Conservation (phyloP, 2,329 filamentous ascomycete species). For the Trichoderma guizhouense region DNA sequence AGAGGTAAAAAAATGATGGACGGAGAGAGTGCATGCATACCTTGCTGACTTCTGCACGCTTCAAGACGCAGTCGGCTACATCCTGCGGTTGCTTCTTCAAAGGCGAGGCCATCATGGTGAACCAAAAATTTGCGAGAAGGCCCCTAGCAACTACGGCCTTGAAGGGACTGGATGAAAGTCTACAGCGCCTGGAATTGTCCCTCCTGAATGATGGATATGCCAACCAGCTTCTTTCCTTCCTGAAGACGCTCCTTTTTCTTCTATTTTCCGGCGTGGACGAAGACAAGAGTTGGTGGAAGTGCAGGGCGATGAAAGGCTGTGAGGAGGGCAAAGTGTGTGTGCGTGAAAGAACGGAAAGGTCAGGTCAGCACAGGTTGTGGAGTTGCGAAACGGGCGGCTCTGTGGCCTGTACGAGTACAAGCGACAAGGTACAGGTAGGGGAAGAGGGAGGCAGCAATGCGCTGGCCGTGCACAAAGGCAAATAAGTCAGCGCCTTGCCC, state of each 20-base stretch:
- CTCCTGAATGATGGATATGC: neutral
- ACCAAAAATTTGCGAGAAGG: constrained; percentile 5
- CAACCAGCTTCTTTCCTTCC: neutral
- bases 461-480: constrained; percentile 5
- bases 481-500: neutral
- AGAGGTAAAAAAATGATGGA: neutral
- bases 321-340: constrained; percentile 15
- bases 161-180: neutral
- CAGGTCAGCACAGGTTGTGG: neutral
- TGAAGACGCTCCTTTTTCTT: neutral
- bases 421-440: neutral
- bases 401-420: neutral
- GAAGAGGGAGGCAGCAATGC: constrained; percentile 5
- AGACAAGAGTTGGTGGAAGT: neutral
- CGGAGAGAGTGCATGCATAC: constrained; percentile 43
- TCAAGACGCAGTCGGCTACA: constrained; percentile 66
- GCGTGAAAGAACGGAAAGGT: constrained; percentile 15
- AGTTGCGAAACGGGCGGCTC: constrained; percentile 15
- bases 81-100: constrained; percentile 62
- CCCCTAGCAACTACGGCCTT: constrained; percentile 5
- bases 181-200: neutral
- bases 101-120: constrained; percentile 52
- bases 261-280: neutral
- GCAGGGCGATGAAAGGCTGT: constrained; percentile 3
- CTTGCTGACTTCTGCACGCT: constrained; percentile 72